These are phyloP conservation scores for Aureoboletus auriporus DNA, from an alignment of 768 basidiomycete genomes.

Conservation along the genomic window DNA sequence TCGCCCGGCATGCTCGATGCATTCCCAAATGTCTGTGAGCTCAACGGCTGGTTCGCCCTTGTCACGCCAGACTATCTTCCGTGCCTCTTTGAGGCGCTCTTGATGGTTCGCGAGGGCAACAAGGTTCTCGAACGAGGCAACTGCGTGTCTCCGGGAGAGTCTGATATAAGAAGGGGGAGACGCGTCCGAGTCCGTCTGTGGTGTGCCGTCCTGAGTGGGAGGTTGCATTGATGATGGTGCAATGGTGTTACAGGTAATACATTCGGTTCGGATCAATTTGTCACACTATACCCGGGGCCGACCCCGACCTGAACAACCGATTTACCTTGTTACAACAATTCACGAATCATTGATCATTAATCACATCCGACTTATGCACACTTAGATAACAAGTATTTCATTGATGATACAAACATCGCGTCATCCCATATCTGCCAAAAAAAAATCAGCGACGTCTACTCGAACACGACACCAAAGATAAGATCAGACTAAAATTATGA, in stretches of 20 bases:
- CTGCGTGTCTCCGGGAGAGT: slow-evolving; percentile 35
- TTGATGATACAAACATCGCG: slow-evolving; percentile 10
- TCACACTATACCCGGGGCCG: too few species aligned
- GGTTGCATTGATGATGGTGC: too few species aligned
- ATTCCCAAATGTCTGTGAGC: slow-evolving; percentile 57
- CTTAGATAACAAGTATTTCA: not conserved
- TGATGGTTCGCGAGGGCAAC: slow-evolving; percentile 83
- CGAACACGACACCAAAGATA: not conserved
- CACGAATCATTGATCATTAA: slow-evolving; percentile 1
- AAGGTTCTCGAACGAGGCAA: slow-evolving; percentile 79
- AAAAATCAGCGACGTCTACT: slow-evolving; percentile 9
- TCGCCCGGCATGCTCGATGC: slow-evolving; percentile 63
- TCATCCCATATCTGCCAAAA: slow-evolving; percentile 4
- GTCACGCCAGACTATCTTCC: slow-evolving; percentile 81
- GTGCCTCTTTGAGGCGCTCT: slow-evolving; percentile 65
- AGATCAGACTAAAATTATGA: slow-evolving; percentile 52
- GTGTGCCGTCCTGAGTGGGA: too few species aligned
- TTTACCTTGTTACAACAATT: not conserved
- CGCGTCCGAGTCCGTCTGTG: too few species aligned
- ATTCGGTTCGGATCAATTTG: too few species aligned
- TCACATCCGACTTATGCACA: not conserved
- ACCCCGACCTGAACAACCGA: too few species aligned
- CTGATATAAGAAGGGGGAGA: not conserved
- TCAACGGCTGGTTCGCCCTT: slow-evolving; percentile 73
- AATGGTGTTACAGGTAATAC: too few species aligned